Evolutionary conservation across 2,329 filamentous ascomycete species (phyloP), one percentile per base, ranked within the genome.

Genomic region (Neofusicoccum kwambonambiense): DNA sequence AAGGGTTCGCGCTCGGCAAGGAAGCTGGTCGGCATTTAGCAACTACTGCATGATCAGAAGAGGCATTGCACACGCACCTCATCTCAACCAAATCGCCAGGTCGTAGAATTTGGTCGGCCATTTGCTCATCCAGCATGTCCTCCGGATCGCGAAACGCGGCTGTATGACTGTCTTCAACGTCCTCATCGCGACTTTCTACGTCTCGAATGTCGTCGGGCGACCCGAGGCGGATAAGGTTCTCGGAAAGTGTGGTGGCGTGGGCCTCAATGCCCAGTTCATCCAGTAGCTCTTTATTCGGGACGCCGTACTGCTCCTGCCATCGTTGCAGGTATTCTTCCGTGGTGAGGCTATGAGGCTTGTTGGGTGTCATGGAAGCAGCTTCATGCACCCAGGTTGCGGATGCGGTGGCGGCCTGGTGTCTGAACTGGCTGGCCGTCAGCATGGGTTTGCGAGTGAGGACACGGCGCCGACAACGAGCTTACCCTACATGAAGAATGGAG

Each of bases 71-170:
- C 12, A 56, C 70, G 50, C 67, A 77, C 66, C 73, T 71, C 0
- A 82, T 65, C 67, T 85, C 82, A 11, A 84, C 80, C n/a, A 85
- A 74, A 67, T 85, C 82, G 42, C 81, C 81, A 45, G 75, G 74
- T 34, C 76, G 73, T 56, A 83, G 69, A 51, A 78, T 77, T 6
- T 76, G 70, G 27, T 70, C 72, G 44, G 76, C 72, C 13, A 74
- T 74, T 11, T 77, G 74, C 34, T 76, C 64, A 34, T 77, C 75
- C 37, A 60, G 7, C n/a, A 47, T 19, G 17, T 61, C 57, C 37
- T 70, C 74, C 9, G 70, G 66, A 41, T 75, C 73, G n/a, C 70
- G 69, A 13, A 67, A 56, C 9, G 39, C 19, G n/a, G 39, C 17
- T 6, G 22, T 49, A 27, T 15, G 27, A 17, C 11, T 22, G 5